Evolutionary conservation across 352 stramenopile genomes (phyloP).

Genomic region (Aphanomyces euteiches): DNA sequence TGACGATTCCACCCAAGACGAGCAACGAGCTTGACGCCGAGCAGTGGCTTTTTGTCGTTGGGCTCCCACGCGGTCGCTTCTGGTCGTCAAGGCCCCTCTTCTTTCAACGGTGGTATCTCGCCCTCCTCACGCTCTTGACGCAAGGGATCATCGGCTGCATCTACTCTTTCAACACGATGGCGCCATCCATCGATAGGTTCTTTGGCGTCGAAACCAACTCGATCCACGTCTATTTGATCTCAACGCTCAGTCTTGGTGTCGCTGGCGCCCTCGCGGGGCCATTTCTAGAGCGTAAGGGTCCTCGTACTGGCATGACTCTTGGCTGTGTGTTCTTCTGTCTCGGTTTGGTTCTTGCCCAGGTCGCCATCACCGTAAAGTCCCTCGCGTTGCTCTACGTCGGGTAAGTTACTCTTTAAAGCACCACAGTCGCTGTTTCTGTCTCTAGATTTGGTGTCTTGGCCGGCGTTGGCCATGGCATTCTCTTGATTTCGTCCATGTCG

Average conservation of each 20-base stretch:
- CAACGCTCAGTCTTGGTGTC: slow-evolving; percentile 17
- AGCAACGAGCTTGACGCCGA: neutral
- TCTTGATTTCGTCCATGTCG: slow-evolving; percentile 14
- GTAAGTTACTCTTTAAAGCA: neutral
- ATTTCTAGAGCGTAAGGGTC: slow-evolving; percentile 18
- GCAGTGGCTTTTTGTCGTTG: slow-evolving; percentile 14
- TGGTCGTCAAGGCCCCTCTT: neutral
- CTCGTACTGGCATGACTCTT: slow-evolving; percentile 18
- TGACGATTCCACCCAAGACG: neutral
- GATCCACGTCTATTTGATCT: slow-evolving; percentile 18
- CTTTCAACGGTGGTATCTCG: slow-evolving; percentile 13
- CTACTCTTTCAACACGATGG: slow-evolving; percentile 26
- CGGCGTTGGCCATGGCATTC: slow-evolving; percentile 28
- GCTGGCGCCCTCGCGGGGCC: slow-evolving; percentile 24
- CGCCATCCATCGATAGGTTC: neutral
- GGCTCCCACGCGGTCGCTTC: neutral
- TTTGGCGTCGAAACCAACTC: slow-evolving; percentile 5
- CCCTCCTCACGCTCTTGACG: neutral
- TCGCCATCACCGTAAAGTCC: neutral
- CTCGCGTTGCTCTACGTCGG: slow-evolving; percentile 5
- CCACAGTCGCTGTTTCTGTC: neutral
- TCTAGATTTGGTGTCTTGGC: slow-evolving; percentile 8
- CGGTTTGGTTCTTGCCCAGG: slow-evolving; percentile 14
- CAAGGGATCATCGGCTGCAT: slow-evolving; percentile 26
- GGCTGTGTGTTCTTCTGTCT: slow-evolving; percentile 5